These are phyloP conservation scores for Rosellinia necatrix DNA, from an alignment of 2,329 filamentous ascomycete species.

Conservation along the genomic window DNA sequence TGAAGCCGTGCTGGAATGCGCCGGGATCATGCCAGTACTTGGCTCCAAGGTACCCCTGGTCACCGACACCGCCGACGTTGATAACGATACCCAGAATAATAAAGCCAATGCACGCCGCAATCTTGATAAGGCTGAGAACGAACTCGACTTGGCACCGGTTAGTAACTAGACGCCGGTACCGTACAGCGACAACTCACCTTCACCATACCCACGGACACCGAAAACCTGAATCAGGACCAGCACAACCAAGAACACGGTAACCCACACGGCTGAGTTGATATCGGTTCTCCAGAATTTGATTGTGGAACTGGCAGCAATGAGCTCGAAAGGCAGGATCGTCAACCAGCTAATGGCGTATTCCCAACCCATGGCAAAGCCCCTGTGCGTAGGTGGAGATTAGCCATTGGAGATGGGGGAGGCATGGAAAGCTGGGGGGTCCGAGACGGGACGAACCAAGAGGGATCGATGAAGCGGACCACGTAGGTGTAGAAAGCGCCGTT, in stretches of 20 bases:
- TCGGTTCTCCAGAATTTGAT: slow-evolving; percentile 58
- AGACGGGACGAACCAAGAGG: slow-evolving; percentile 53
- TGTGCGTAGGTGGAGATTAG: slow-evolving; percentile 13
- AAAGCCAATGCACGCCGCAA: slow-evolving; percentile 63
- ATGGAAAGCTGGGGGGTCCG: too few relatives aligned
- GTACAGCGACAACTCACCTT: slow-evolving; percentile 41
- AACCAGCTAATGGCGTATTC: slow-evolving; percentile 57
- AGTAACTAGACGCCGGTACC: slow-evolving; percentile 29
- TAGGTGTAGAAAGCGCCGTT: slow-evolving; percentile 68
- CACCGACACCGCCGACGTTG: slow-evolving; percentile 60
- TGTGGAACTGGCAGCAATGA: slow-evolving; percentile 58
- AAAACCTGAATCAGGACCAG: slow-evolving; percentile 59
- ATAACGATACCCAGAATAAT: slow-evolving; percentile 67
- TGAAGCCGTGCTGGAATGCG: slow-evolving; percentile 57
- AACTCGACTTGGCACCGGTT: slow-evolving; percentile 56
- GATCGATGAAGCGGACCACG: slow-evolving; percentile 64
- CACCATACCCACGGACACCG: slow-evolving; percentile 61
- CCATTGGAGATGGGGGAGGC: not conserved
- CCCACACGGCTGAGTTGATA: slow-evolving; percentile 59
- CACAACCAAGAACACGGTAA: slow-evolving; percentile 58
- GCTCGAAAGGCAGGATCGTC: slow-evolving; percentile 57
- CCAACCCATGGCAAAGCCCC: slow-evolving; percentile 60
- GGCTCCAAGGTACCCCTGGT: slow-evolving; percentile 63
- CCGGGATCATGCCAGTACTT: slow-evolving; percentile 64
- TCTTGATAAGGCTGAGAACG: slow-evolving; percentile 60